These are phyloP conservation scores for Coleophoma eucalyptorum DNA, from an alignment of 2,329 filamentous ascomycete genomes.

Conservation along the genomic window DNA sequence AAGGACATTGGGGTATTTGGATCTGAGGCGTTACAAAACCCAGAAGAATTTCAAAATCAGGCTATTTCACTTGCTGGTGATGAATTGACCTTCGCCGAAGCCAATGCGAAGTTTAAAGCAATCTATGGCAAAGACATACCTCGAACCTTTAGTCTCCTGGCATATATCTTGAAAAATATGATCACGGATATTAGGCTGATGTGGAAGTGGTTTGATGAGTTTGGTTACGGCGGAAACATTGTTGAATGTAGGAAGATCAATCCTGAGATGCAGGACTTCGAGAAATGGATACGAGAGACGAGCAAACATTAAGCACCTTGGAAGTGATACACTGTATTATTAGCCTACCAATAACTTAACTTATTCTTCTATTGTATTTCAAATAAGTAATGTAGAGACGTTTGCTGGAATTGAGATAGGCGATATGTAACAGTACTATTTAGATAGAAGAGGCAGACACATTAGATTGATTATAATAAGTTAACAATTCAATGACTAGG, in stretches of 20 bases:
- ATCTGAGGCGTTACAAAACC: constrained; percentile 27
- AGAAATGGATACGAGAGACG: constrained; percentile 6
- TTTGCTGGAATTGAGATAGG: too few species aligned
- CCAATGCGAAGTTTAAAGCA: constrained; percentile 23
- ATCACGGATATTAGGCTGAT: constrained; percentile 29
- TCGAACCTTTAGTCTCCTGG: constrained; percentile 23
- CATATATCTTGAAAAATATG: constrained; percentile 20
- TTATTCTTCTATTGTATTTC: too few species aligned
- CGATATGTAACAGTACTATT: too few species aligned
- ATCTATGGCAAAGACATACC: constrained; percentile 23
- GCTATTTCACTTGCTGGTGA: constrained; percentile 34
- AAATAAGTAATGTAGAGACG: too few species aligned
- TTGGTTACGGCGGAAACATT: constrained; percentile 31
- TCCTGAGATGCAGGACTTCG: constrained; percentile 4
- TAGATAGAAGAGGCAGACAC: too few species aligned
- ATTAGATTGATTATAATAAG: too few species aligned
- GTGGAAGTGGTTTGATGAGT: constrained; percentile 32
- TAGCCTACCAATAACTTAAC: too few species aligned
- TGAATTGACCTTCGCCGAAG: constrained; percentile 29
- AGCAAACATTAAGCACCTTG: background rate
- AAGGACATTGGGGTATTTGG: constrained; percentile 34
- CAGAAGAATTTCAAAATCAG: constrained; percentile 23
- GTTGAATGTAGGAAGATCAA: constrained; percentile 2
- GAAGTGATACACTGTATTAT: too few species aligned
- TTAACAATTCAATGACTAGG: too few species aligned